phyloP scores from a whole-genome alignment of 2,329 filamentous ascomycete species.

The Trichoderma lentiforme region DNA sequence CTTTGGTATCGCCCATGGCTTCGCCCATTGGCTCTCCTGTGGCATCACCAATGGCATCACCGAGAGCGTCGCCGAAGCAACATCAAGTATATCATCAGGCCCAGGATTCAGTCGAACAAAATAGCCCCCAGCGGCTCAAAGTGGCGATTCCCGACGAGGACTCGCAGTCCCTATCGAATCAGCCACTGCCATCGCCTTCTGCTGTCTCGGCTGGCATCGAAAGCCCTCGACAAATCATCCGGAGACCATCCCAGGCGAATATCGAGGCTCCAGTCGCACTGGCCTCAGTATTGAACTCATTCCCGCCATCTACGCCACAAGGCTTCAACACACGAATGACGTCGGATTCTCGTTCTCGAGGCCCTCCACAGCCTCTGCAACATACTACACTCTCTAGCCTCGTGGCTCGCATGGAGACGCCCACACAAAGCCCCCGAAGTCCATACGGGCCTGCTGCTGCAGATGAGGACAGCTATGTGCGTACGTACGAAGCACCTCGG shows the following conservation, averaged over 20 bases:
- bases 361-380: constrained; percentile 24
- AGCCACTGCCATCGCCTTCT: constrained; percentile 1
- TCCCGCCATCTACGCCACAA: constrained; percentile 25
- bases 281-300: constrained; percentile 16
- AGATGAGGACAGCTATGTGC: constrained; percentile 16
- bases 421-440: constrained; percentile 20
- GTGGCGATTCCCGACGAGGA: background rate
- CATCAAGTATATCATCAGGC: background rate
- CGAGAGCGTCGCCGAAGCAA: background rate
- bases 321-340: constrained; percentile 28
- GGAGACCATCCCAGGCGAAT: background rate
- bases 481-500: constrained; percentile 15
- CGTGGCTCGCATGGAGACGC: constrained; percentile 16
- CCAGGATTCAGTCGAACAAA: background rate
- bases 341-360: constrained; percentile 23
- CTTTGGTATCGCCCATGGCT: background rate
- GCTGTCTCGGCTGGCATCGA: constrained; percentile 5
- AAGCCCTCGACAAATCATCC: constrained; percentile 7
- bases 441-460: constrained; percentile 25
- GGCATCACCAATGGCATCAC: background rate
- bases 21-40: background rate
- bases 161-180: background rate
- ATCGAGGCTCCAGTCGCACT: background rate
- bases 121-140: background rate
- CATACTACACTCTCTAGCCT: constrained; percentile 25